Percentiles rank a stretch among this genome's conserved stretches.
Conservation (phyloP, 2,329 filamentous ascomycete genomes). For the Venturiaceae sp. region DNA sequence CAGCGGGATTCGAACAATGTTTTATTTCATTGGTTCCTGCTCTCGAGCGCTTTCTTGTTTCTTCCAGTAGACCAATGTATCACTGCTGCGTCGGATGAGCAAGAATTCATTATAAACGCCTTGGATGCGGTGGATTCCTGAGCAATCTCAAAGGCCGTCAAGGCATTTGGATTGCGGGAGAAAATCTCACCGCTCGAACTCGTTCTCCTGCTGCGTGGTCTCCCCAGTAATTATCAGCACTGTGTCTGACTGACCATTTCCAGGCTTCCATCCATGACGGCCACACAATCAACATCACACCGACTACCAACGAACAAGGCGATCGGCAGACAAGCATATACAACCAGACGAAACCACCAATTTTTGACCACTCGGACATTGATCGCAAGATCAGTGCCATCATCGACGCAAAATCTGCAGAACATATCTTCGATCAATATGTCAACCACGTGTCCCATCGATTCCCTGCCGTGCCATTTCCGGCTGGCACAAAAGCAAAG, state of each 20-base stretch:
- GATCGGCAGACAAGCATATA: conserved; percentile 12
- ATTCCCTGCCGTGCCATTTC: conserved; percentile 50
- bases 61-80: too few species aligned
- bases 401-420: conserved; percentile 40
- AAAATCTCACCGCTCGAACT: too few species aligned
- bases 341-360: conserved; percentile 3
- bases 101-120: too few species aligned
- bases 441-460: conserved; percentile 42
- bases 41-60: too few species aligned
- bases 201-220: neutral
- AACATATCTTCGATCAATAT: conserved; percentile 49
- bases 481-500: conserved; percentile 41
- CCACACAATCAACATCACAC: neutral
- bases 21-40: too few species aligned
- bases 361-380: conserved; percentile 26
- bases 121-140: too few species aligned
- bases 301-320: conserved; percentile 3
- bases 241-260: conserved; percentile 1
- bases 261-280: conserved; percentile 7
- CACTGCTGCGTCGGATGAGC: too few species aligned
- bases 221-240: neutral
- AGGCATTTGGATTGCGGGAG: too few species aligned
- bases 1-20: too few species aligned
- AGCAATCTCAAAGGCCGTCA: too few species aligned
- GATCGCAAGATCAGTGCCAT: conserved; percentile 32